Percentiles rank a stretch among this genome's conserved stretches.
Evolutionary conservation across 768 basidiomycete species (phyloP).

Genomic region (Mycena chlorophos): DNA sequence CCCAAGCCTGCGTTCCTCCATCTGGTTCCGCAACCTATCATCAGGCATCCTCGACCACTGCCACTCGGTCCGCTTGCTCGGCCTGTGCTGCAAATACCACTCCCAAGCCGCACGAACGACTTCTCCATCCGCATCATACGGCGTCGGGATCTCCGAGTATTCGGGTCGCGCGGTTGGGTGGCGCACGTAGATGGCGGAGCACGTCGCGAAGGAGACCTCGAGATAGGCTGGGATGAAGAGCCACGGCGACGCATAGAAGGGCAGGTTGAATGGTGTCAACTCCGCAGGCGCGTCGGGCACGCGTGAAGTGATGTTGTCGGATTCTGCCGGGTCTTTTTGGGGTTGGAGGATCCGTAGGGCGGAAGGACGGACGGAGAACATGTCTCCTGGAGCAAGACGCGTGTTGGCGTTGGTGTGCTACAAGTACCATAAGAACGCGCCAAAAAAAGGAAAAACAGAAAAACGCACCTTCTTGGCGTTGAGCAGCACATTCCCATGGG

Average conservation of each 20-base stretch:
- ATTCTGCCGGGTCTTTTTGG: constrained; percentile 29
- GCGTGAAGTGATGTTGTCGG: constrained; percentile 28
- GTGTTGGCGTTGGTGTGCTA: constrained; percentile 86
- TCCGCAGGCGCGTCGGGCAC: constrained; percentile 10
- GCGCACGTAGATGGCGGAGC: constrained; percentile 89
- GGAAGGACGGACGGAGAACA: constrained; percentile 84
- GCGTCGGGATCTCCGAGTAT: constrained; percentile 93
- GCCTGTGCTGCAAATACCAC: constrained; percentile 79
- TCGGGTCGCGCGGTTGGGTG: constrained; percentile 96
- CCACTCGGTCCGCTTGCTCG: constrained; percentile 63
- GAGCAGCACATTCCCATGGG: constrained; percentile 83
- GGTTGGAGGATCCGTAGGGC: constrained; percentile 72
- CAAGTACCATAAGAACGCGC: background rate
- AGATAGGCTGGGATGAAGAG: constrained; percentile 93
- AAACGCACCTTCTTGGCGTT: constrained; percentile 83
- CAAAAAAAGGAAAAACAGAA: background rate
- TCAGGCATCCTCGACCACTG: constrained; percentile 67
- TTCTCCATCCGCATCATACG: constrained; percentile 94
- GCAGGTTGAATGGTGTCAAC: constrained; percentile 80
- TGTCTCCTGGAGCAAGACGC: constrained; percentile 89
- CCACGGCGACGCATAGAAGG: constrained; percentile 84
- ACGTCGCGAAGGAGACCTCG: constrained; percentile 82
- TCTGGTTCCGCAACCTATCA: constrained; percentile 51
- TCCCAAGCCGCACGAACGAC: constrained; percentile 93
- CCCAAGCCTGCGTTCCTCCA: constrained; percentile 27